Evolutionary conservation across 2,329 filamentous ascomycete species (phyloP).

Genomic region (Penicillium oxalicum): DNA sequence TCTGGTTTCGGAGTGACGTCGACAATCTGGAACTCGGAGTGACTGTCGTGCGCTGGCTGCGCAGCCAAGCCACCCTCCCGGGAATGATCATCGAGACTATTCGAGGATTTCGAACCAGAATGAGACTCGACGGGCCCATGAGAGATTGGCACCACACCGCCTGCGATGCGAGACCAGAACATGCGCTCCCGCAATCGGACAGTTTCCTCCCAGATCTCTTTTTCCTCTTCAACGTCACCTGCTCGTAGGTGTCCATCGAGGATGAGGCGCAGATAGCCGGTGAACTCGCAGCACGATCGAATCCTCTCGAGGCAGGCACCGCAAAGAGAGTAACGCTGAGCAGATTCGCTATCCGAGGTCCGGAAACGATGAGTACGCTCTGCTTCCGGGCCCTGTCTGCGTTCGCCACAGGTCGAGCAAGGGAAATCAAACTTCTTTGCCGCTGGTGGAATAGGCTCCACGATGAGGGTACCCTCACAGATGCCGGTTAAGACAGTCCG

Average conservation of each 20-base stretch:
- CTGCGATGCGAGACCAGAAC: slow-evolving; percentile 93
- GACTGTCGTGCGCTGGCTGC: slow-evolving; percentile 7
- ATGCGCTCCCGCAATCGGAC: slow-evolving; percentile 85
- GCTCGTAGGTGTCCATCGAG: slow-evolving; percentile 88
- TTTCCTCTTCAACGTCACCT: slow-evolving; percentile 76
- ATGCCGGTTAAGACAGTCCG: slow-evolving; percentile 78
- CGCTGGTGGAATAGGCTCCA: slow-evolving; percentile 72
- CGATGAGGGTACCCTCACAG: slow-evolving; percentile 75
- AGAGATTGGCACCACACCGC: slow-evolving; percentile 72
- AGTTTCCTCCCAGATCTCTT: slow-evolving; percentile 89
- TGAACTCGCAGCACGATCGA: slow-evolving; percentile 83
- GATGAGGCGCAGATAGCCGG: slow-evolving; percentile 84
- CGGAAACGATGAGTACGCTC: slow-evolving; percentile 81
- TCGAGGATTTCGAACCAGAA: slow-evolving; percentile 5
- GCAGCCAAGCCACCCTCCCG: slow-evolving; percentile 1
- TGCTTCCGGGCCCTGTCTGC: slow-evolving; percentile 63
- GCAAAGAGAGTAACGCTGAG: slow-evolving; percentile 85
- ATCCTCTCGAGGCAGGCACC: slow-evolving; percentile 78
- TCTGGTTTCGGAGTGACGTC: neutral
- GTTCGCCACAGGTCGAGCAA: slow-evolving; percentile 86
- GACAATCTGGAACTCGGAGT: slow-evolving; percentile 2
- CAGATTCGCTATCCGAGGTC: slow-evolving; percentile 76
- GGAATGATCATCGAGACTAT: neutral
- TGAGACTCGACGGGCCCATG: slow-evolving; percentile 23
- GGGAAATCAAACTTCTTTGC: slow-evolving; percentile 51